These are phyloP conservation scores for Ulmus americana DNA, from an alignment of 331 rosid species.

Conservation along the genomic window DNA sequence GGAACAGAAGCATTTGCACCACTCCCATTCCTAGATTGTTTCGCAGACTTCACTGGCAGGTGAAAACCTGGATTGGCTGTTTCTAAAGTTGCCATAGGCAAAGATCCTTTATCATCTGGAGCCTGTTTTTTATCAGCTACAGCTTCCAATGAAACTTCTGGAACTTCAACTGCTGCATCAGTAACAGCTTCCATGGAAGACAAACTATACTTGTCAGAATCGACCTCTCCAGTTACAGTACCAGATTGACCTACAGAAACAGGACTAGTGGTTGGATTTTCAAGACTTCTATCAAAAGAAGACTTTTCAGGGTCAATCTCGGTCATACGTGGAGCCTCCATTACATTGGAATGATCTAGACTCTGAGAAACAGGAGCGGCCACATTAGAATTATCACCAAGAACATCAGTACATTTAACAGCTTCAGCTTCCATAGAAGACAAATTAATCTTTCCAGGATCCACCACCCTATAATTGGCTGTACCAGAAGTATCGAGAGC, in stretches of 20 bases:
- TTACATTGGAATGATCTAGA: no score
- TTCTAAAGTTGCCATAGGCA: constrained; percentile 15
- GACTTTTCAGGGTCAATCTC: constrained; percentile 12
- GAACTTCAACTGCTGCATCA: constrained; percentile 14
- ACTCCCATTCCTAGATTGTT: constrained; percentile 22
- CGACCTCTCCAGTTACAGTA: constrained; percentile 1
- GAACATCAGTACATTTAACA: neutral
- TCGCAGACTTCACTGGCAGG: constrained; percentile 27
- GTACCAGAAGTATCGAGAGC: constrained; percentile 2
- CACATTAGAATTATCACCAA: no score
- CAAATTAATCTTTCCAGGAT: neutral
- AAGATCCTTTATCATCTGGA: constrained; percentile 25
- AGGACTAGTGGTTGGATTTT: neutral
- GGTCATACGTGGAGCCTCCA: neutral
- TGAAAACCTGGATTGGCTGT: constrained; percentile 24
- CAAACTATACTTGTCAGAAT: constrained; percentile 15
- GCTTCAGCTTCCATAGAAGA: constrained; percentile 23
- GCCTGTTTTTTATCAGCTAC: constrained; percentile 4
- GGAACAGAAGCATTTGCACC: constrained; percentile 21
- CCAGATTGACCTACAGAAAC: constrained; percentile 13
- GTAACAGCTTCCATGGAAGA: constrained; percentile 16
- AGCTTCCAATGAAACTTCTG: constrained; percentile 9
- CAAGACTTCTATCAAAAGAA: constrained; percentile 4
- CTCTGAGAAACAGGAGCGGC: no score
- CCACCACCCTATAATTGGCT: neutral